phyloP scores from a whole-genome alignment of 1,139 yeast genomes.

The Arxiozyma telluris region DNA sequence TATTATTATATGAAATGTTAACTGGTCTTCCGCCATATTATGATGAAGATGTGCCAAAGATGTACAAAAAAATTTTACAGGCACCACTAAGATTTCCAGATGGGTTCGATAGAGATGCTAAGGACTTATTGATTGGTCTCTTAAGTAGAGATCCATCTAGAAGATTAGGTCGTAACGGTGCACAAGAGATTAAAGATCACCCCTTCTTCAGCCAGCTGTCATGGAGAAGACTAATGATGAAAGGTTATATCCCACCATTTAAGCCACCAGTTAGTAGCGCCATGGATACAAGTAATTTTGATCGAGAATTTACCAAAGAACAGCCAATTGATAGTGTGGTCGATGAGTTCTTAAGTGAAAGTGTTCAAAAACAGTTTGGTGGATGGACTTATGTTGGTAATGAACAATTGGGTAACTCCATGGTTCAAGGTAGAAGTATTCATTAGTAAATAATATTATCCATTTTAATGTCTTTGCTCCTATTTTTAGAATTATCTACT shows the following conservation, averaged over 20 bases:
- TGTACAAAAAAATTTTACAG: constrained; percentile 88
- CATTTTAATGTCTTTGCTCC: too few species aligned
- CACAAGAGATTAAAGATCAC: constrained; percentile 76
- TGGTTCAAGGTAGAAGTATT: constrained; percentile 26
- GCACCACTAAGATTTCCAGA: constrained; percentile 85
- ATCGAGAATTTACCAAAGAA: constrained; percentile 85
- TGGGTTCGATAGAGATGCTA: constrained; percentile 82
- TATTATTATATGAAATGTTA: constrained; percentile 86
- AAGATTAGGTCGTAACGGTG: constrained; percentile 73
- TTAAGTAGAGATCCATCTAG: constrained; percentile 77
- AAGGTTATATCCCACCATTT: constrained; percentile 91
- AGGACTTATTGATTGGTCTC: constrained; percentile 66
- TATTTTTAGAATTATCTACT: neutral
- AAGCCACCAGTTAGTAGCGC: constrained; percentile 86
- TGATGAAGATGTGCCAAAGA: constrained; percentile 86
- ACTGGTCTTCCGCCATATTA: constrained; percentile 95
- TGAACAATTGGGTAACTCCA: constrained; percentile 33
- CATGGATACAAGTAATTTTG: constrained; percentile 86
- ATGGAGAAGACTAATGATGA: constrained; percentile 76
- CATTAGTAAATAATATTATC: constrained; percentile 8
- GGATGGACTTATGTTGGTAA: constrained; percentile 94
- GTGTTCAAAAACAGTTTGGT: constrained; percentile 93
- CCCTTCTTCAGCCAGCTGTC: constrained; percentile 85
- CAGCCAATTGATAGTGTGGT: constrained; percentile 94
- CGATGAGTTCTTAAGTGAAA: constrained; percentile 78